Base-by-base conservation (phyloP, 495 filamentous ascomycete species). In the Aspergillus haitiensis region DNA sequence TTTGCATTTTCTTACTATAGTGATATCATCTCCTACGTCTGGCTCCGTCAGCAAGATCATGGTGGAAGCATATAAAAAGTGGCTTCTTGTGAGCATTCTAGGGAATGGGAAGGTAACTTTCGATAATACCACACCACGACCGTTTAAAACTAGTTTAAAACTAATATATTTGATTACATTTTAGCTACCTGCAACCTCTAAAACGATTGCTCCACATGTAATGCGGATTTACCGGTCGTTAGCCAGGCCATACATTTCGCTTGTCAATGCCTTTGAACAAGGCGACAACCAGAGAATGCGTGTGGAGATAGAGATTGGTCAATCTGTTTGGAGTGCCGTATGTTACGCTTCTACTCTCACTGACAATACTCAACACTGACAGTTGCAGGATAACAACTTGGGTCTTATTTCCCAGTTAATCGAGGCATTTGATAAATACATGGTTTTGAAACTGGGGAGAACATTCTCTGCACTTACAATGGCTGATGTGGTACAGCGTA, bases 31-130 rank as follows among this genome's bases (percentile, higher is more conserved):
- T 40, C 92, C 92, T 8, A 75, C 82, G 1, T 74, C 72, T 12
- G 78, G 73, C 21, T 72, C 79, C 11, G 78, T 82, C 16, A 93
- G 86, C 72, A 87, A 85, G 71, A 80, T 94, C 33, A 91, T 92
- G 87, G 79, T 89, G 2, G 92, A 96, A 65, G 91, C 90, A 12
- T 95, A 96, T 78, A 96, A 93, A 71, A 97, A 95, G 75, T 96
- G 91, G 88, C 71, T 94, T 8, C 75, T 98, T n/a, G 82, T 93
- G 5, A 82, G 84, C 37, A 74, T 96, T 39, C 77, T 98, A 9
- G 76, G 80, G 16, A 75, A 86, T 44, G 93, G 93, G 66, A 87
- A 83, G 72, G 82, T 88, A 64, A 74, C 63, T 27, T 27, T 27
- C 21, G 21, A 27, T 27, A 27, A 70, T 69, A 21, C 76, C 72